A percentile compares a stretch with the other conserved stretches of the same genome.
These are phyloP conservation scores for Pyricularia pennisetigena DNA, from an alignment of 2,329 filamentous ascomycete species.

Conservation along the genomic window DNA sequence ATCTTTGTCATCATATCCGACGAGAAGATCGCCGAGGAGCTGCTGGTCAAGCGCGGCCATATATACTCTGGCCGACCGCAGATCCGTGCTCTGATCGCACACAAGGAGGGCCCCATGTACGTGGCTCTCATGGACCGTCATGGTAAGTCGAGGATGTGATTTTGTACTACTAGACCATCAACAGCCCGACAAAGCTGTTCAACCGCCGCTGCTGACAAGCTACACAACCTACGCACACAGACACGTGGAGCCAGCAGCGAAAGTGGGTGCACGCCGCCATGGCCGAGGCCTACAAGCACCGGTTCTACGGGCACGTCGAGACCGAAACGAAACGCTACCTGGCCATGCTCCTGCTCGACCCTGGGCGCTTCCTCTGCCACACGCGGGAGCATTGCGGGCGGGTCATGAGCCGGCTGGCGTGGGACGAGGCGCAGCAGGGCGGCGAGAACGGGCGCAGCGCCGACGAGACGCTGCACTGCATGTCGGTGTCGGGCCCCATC, in stretches of 20 bases:
- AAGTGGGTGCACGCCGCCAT: slow-evolving; percentile 42
- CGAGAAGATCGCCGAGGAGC: slow-evolving; percentile 35
- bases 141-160: slow-evolving; percentile 20
- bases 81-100: slow-evolving; percentile 36
- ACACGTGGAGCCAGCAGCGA: slow-evolving; percentile 36
- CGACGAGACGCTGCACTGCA: slow-evolving; percentile 35
- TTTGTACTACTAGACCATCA: not conserved
- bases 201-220: slow-evolving; percentile 1
- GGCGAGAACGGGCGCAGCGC: slow-evolving; percentile 34
- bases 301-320: slow-evolving; percentile 39
- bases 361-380: slow-evolving; percentile 31
- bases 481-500: slow-evolving; percentile 41
- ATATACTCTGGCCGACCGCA: slow-evolving; percentile 40
- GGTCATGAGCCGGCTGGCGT: slow-evolving; percentile 38
- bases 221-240: slow-evolving; percentile 18
- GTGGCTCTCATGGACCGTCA: slow-evolving; percentile 40
- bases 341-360: slow-evolving; percentile 34
- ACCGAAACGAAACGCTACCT: slow-evolving; percentile 33
- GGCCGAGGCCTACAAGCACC: slow-evolving; percentile 23
- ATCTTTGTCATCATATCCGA: slow-evolving; percentile 35
- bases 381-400: slow-evolving; percentile 39
- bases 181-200: not conserved
- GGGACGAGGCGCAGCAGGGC: slow-evolving; percentile 38
- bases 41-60: slow-evolving; percentile 37
- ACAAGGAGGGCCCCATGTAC: slow-evolving; percentile 37